Conservation (phyloP, 345 rosid species). For the Nephelium lappaceum region DNA sequence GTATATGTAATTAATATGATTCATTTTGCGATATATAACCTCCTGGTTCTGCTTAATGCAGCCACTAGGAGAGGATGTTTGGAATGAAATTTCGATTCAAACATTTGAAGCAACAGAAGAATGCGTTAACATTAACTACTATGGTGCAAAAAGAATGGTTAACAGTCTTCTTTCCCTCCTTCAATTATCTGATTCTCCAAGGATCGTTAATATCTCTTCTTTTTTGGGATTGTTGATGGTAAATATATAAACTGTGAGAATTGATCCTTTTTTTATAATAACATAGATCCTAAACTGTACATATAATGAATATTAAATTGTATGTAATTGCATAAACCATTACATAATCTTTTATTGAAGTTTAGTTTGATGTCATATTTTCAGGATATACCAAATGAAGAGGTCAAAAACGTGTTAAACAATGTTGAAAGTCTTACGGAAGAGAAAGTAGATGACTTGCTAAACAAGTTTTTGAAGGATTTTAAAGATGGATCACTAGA, state of each 20-base stretch:
- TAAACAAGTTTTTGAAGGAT: slow-evolving; percentile 44
- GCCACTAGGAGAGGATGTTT: neutral
- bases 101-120: slow-evolving; percentile 25
- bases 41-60: neutral
- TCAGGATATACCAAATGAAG: slow-evolving; percentile 25
- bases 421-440: slow-evolving; percentile 43
- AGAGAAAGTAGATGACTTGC: slow-evolving; percentile 42
- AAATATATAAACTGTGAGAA: neutral
- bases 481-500: slow-evolving; percentile 36
- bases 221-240: slow-evolving; percentile 40
- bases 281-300: slow-evolving; percentile 14
- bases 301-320: too few species aligned
- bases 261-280: neutral
- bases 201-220: slow-evolving; percentile 50
- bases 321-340: neutral
- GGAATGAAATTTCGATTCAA: slow-evolving; percentile 16
- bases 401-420: slow-evolving; percentile 35
- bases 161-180: slow-evolving; percentile 37
- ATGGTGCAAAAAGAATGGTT: slow-evolving; percentile 25
- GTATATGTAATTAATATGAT: neutral
- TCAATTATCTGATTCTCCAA: slow-evolving; percentile 23
- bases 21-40: neutral
- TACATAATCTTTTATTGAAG: neutral
- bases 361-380: neutral
- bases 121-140: slow-evolving; percentile 29